Conservation (phyloP, 1,284 basidiomycete genomes). For the Kwoniella shivajii region DNA sequence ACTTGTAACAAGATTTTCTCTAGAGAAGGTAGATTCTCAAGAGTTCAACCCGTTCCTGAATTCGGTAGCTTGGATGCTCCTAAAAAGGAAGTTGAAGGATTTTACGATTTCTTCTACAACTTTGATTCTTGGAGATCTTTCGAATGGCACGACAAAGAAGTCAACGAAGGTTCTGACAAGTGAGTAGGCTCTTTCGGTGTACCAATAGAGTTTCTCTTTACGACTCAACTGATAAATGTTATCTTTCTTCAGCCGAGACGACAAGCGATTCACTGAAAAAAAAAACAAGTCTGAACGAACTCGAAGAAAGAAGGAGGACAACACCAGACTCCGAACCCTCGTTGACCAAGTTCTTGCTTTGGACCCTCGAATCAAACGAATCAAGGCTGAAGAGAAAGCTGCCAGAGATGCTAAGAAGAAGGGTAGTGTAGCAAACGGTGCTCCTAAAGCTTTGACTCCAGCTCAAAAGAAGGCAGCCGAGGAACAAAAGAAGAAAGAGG, state of each 20-base stretch:
- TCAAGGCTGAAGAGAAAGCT: slow-evolving; percentile 95
- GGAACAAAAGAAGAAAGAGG: slow-evolving; percentile 72
- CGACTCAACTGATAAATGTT: neutral
- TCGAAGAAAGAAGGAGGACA: slow-evolving; percentile 97
- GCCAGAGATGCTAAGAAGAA: slow-evolving; percentile 91
- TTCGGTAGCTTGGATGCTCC: slow-evolving; percentile 73
- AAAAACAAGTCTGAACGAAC: slow-evolving; percentile 98
- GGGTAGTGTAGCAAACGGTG: slow-evolving; percentile 55
- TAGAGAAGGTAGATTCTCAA: slow-evolving; percentile 89
- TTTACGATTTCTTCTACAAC: slow-evolving; percentile 99
- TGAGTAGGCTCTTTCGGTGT: slow-evolving; percentile 52
- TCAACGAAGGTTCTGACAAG: slow-evolving; percentile 96
- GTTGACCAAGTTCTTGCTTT: slow-evolving; percentile 83
- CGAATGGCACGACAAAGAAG: slow-evolving; percentile 98
- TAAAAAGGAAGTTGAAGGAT: slow-evolving; percentile 83
- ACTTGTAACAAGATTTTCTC: slow-evolving; percentile 78
- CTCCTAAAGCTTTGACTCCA: slow-evolving; percentile 60
- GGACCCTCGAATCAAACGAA: slow-evolving; percentile 96
- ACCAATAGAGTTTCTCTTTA: neutral
- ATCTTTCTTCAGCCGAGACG: slow-evolving; percentile 71
- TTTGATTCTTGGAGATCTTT: slow-evolving; percentile 99
- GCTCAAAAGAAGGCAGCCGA: slow-evolving; percentile 73
- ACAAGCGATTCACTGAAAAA: slow-evolving; percentile 98
- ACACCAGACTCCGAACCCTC: slow-evolving; percentile 78
- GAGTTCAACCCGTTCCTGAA: slow-evolving; percentile 78